A percentile compares a stretch with the other conserved stretches of the same genome.
Conservation (phyloP, 2,329 filamentous ascomycete species). For the Aspergillus sojae region DNA sequence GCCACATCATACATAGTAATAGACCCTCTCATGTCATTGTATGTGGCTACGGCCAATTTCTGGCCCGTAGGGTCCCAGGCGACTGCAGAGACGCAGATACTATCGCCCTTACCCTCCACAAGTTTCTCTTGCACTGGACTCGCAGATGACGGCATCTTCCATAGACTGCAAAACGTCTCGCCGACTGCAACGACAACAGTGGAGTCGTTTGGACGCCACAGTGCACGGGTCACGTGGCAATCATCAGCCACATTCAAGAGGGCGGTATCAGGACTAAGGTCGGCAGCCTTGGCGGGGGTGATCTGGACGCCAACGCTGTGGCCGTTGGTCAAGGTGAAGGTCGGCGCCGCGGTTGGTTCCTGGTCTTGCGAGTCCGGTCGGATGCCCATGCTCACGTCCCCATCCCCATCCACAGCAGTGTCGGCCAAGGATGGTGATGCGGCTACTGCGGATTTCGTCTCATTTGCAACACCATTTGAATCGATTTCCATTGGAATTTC, state of each 20-base stretch:
- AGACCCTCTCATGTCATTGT: constrained; percentile 44
- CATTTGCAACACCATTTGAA: constrained; percentile 34
- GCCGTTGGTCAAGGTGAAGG: constrained; percentile 47
- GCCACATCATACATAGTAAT: constrained; percentile 49
- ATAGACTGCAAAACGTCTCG: constrained; percentile 49
- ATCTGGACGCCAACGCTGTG: constrained; percentile 52
- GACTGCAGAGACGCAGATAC: constrained; percentile 45
- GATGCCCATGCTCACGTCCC: constrained; percentile 46
- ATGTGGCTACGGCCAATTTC: constrained; percentile 51
- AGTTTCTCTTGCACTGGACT: constrained; percentile 38
- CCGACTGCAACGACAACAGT: constrained; percentile 46
- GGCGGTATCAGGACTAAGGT: constrained; percentile 48
- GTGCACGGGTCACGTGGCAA: constrained; percentile 43
- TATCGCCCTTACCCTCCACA: constrained; percentile 36
- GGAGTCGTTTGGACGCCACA: constrained; percentile 50
- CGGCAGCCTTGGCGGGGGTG: constrained; percentile 50
- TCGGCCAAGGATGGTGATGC: constrained; percentile 28
- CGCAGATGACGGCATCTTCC: constrained; percentile 41
- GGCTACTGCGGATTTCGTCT: constrained; percentile 27
- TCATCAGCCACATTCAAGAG: constrained; percentile 41
- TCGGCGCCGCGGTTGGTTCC: constrained; percentile 34
- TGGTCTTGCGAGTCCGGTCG: constrained; percentile 30
- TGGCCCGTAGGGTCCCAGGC: constrained; percentile 50
- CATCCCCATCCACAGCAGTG: constrained; percentile 44
- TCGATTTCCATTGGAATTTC: constrained; percentile 46